A percentile compares a stretch with the other conserved stretches of the same genome.
These are phyloP conservation scores for Heracleum sosnowskyi DNA, from an alignment of 129 eudicot species.

Conservation along the genomic window DNA sequence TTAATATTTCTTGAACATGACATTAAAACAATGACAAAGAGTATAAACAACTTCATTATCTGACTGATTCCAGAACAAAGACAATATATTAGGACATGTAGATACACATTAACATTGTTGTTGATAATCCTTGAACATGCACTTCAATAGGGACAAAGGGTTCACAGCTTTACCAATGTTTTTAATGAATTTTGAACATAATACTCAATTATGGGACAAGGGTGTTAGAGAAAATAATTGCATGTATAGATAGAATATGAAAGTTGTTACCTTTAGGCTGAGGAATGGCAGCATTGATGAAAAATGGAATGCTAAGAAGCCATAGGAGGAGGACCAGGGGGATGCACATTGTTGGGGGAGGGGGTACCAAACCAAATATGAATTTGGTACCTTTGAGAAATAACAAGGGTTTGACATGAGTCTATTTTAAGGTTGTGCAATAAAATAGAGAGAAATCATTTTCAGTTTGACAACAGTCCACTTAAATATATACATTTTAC, in stretches of 20 bases:
- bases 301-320: slow-evolving; percentile 42
- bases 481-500: no score
- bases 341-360: slow-evolving; percentile 35
- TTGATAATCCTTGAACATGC: background rate
- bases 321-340: slow-evolving; percentile 53
- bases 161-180: background rate
- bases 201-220: background rate
- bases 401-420: slow-evolving; percentile 8
- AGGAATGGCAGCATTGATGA: slow-evolving; percentile 23
- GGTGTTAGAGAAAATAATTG: background rate
- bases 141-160: background rate
- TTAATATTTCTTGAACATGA: background rate
- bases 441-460: slow-evolving; percentile 11
- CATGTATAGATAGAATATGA: background rate
- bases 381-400: slow-evolving; percentile 19
- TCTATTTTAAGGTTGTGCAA: slow-evolving; percentile 19
- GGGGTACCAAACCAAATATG: background rate
- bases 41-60: background rate
- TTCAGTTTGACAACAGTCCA: background rate
- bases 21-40: background rate
- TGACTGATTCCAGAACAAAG: background rate
- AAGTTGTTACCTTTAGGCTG: slow-evolving; percentile 28
- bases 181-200: background rate
- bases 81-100: background rate
- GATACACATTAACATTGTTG: background rate